These are phyloP conservation scores for Ophiostoma ips DNA, from an alignment of 2,329 filamentous ascomycete genomes.

Conservation along the genomic window DNA sequence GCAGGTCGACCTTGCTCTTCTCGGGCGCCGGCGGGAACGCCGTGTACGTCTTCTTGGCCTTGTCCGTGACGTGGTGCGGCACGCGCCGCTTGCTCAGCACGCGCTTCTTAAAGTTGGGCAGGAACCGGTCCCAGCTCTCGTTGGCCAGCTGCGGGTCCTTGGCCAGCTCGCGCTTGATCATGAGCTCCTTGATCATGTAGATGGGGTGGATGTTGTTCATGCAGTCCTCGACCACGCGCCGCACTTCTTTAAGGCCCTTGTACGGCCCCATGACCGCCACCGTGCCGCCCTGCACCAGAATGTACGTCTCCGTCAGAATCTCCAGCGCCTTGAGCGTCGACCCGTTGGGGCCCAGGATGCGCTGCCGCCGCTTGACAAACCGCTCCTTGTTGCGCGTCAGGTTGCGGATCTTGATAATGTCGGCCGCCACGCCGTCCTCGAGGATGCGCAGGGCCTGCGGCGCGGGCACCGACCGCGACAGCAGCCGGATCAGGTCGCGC, in stretches of 20 bases:
- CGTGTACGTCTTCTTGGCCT: constrained; percentile 87
- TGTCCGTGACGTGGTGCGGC: constrained; percentile 80
- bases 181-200: constrained; percentile 61
- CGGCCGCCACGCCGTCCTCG: constrained; percentile 64
- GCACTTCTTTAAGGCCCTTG: constrained; percentile 85
- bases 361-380: constrained; percentile 86
- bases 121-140: constrained; percentile 90
- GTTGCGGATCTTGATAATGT: constrained; percentile 90
- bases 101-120: constrained; percentile 94
- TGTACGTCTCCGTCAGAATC: constrained; percentile 79
- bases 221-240: constrained; percentile 81
- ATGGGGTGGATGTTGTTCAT: constrained; percentile 97
- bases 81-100: constrained; percentile 71
- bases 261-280: constrained; percentile 81
- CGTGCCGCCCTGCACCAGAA: constrained; percentile 93
- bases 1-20: constrained; percentile 96
- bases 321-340: constrained; percentile 90
- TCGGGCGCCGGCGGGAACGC: constrained; percentile 93
- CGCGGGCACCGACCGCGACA: constrained; percentile 81
- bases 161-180: constrained; percentile 70
- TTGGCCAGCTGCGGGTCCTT: constrained; percentile 70
- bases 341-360: constrained; percentile 82
- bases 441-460: constrained; percentile 91
- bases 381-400: constrained; percentile 87
- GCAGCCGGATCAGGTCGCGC: constrained; percentile 82